Percentiles rank a stretch among this genome's conserved stretches.
These are phyloP conservation scores for Colletotrichum horii DNA, from an alignment of 2,329 filamentous ascomycete genomes.

Conservation along the genomic window DNA sequence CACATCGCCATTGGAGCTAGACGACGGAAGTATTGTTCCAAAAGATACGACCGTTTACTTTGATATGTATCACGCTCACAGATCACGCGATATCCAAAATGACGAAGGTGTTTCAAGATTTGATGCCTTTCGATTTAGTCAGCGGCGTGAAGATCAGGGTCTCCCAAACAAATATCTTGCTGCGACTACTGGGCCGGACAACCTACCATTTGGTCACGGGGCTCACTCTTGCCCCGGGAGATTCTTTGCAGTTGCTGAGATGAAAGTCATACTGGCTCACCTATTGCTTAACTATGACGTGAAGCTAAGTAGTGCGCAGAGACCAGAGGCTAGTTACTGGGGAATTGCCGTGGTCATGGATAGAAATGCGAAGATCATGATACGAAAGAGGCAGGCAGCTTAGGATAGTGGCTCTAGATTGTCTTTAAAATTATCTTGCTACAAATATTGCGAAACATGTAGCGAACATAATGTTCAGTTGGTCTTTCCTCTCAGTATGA, in stretches of 20 bases:
- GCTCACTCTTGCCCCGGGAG: conserved; percentile 45
- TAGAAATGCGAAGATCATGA: background rate
- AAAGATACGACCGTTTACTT: background rate
- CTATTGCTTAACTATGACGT: conserved; percentile 34
- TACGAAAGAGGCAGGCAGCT: background rate
- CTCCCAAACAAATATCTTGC: background rate
- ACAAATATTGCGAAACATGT: background rate
- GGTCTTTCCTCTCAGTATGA: accelerated
- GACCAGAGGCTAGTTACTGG: background rate
- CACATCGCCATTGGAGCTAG: background rate
- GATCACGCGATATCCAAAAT: background rate
- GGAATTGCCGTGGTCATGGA: background rate
- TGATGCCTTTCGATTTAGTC: background rate
- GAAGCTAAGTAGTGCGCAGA: background rate
- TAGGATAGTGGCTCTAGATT: background rate
- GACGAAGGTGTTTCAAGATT: background rate
- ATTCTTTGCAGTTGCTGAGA: conserved; percentile 45
- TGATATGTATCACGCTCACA: conserved; percentile 1
- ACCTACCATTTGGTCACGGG: conserved; percentile 44
- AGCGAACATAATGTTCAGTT: background rate
- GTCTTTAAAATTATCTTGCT: background rate
- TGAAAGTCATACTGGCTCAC: conserved; percentile 37
- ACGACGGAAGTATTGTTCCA: background rate
- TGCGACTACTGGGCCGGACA: conserved; percentile 31
- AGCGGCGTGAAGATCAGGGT: background rate